Conservation (phyloP, 495 filamentous ascomycete species). For the Aspergillus sclerotiicarbonarius region DNA sequence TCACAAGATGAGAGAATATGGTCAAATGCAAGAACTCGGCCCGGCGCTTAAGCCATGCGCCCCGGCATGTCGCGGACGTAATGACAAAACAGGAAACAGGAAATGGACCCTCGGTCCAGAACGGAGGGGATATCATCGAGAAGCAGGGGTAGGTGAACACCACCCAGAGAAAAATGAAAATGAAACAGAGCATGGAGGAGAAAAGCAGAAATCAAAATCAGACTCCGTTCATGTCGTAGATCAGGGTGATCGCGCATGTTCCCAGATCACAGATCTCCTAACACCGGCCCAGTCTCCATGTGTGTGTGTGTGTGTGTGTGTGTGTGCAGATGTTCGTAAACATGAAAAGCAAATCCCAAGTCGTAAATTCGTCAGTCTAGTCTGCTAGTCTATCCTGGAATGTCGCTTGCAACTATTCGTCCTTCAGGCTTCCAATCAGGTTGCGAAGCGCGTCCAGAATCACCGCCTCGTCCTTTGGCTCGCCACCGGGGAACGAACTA, state of each 20-base stretch:
- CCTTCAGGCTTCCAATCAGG: conserved; percentile 43
- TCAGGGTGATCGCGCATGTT: not conserved
- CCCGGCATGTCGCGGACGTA: not conserved
- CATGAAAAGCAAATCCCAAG: conserved; percentile 22
- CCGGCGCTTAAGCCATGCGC: not conserved
- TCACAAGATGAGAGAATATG: not conserved
- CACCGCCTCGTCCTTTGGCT: conserved; percentile 47
- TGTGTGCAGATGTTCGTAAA: conserved; percentile 18
- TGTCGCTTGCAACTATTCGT: conserved; percentile 21
- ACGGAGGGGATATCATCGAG: conserved; percentile 30
- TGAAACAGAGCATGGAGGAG: conserved; percentile 11
- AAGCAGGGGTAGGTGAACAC: conserved; percentile 11
- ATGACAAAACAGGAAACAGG: conserved; percentile 5
- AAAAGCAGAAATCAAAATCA: conserved; percentile 3
- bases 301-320: too few species aligned
- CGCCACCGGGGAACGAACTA: conserved; percentile 48
- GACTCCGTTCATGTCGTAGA: conserved; percentile 1
- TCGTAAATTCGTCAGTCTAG: conserved; percentile 22
- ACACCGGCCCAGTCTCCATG: conserved; percentile 16
- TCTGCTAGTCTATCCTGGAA: not conserved
- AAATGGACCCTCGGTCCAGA: conserved; percentile 13
- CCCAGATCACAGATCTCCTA: conserved; percentile 9
- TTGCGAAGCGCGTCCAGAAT: conserved; percentile 44
- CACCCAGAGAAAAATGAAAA: conserved; percentile 11
- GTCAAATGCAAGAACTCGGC: not conserved